Evolutionary conservation across 805 yeast genomes (phyloP), one percentile per base, ranked within the genome.

Genomic region (Sugiyamaella smithiae): DNA sequence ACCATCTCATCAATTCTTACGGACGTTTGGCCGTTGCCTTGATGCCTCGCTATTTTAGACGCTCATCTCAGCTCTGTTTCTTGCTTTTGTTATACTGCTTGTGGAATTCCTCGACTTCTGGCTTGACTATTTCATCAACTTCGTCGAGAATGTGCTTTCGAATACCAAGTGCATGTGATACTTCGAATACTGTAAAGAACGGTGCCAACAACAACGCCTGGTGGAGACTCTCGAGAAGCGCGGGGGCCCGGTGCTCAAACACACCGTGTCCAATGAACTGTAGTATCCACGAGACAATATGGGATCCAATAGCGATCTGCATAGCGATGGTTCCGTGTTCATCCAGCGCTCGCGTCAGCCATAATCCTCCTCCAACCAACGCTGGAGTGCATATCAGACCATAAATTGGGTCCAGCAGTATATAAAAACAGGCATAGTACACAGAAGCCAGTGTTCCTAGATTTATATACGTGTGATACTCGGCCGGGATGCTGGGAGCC

Each of bases 191-290:
- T 3, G 89, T 95, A 63, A 91, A 90, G 61, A 79, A 88, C 1
- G 98, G 98, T 0, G 98, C 98, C 53, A 90, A 71, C 0, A 91
- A 88, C 16, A 91, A 64, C 3, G 97, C 93, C 62, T 89, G 97
- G 4, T 83, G 68, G 40, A 88, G 69, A 61, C 84, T 90, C 59
- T 90, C 96, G 35, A 88, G 64, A 45, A 91, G 67, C 0, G 98
- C 97, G 0, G 99, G 99, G 0, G 89, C 85, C 36, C 88, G 73
- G 51, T 74, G 75, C 62, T 91, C 99, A 61, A 81, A 86, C 8
- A 77, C 72, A 1, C 85, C 91, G 63, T 93, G 98, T 3, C 97
- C 97, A 43, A 84, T 72, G 65, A 91, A 89, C 60, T 93, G 98
- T 5, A 80, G 81, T 12, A 81, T 59, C 98, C 99, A 91, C 7